Percentiles rank a stretch among this genome's conserved stretches.
Evolutionary conservation across 306 rosid species (phyloP).

Genomic region (Malus sieversii): DNA sequence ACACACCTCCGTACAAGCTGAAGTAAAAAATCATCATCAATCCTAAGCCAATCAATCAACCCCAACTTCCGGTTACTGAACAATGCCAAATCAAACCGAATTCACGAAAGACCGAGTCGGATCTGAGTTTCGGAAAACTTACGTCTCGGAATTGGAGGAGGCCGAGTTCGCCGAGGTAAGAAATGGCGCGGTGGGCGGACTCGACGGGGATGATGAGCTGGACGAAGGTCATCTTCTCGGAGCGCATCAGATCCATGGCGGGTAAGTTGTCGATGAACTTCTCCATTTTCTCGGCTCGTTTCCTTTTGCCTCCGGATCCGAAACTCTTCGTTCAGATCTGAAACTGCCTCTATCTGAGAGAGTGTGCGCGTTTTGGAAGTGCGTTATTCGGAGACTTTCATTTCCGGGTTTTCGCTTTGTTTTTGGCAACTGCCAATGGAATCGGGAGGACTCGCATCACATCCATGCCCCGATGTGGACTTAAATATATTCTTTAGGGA

Average conservation of each 20-base stretch:
- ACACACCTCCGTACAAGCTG: not conserved
- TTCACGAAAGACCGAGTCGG: constrained; percentile 4
- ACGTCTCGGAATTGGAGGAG: constrained; percentile 93
- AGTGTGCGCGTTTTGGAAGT: constrained; percentile 10
- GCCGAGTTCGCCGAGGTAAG: constrained; percentile 93
- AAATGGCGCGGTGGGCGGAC: constrained; percentile 86
- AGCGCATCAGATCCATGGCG: constrained; percentile 98
- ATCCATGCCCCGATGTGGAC: not conserved
- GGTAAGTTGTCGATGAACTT: constrained; percentile 67
- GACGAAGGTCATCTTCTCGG: constrained; percentile 94
- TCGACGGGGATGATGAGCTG: constrained; percentile 96
- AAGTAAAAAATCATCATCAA: not conserved
- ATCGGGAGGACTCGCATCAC: constrained; percentile 22
- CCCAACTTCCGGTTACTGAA: not conserved
- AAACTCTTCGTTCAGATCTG: constrained; percentile 37
- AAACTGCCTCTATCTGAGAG: constrained; percentile 8
- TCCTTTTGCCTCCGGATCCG: not conserved
- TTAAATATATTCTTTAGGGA: not conserved
- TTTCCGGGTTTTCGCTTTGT: constrained; percentile 1
- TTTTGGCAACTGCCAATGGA: constrained; percentile 39
- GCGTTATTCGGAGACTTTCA: constrained; percentile 18
- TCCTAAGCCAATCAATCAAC: not conserved
- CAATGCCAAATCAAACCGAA: constrained; percentile 12
- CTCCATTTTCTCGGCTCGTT: constrained; percentile 51
- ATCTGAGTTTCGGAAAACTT: constrained; percentile 33